Evolutionary conservation across 2,329 filamentous ascomycete species (phyloP).

Genomic region (Xylaria hypoxylon): DNA sequence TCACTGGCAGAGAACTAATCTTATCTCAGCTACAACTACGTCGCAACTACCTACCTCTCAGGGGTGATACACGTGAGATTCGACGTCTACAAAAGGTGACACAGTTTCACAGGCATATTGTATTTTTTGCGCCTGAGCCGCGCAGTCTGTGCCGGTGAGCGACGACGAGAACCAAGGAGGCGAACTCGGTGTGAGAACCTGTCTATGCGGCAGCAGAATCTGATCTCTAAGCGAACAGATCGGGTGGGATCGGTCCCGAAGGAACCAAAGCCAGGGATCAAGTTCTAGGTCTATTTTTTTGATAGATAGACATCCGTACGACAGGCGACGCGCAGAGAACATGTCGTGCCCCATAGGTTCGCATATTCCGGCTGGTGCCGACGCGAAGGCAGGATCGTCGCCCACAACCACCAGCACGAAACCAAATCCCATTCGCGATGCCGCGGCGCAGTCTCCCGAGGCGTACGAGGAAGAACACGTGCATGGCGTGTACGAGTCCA

Average conservation of each 20-base stretch:
- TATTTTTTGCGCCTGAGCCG: constrained; percentile 16
- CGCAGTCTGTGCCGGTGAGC: constrained; percentile 16
- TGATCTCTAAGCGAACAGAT: constrained; percentile 8
- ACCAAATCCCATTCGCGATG: constrained; percentile 31
- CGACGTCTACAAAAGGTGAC: constrained; percentile 20
- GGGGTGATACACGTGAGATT: constrained; percentile 32
- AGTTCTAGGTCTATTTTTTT: constrained; percentile 1
- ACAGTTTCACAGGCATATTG: constrained; percentile 31
- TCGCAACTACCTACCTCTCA: background rate
- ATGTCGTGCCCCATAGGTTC: constrained; percentile 42
- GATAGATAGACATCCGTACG: constrained; percentile 13
- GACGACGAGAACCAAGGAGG: constrained; percentile 11
- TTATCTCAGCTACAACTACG: constrained; percentile 25
- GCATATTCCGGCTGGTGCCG: constrained; percentile 39
- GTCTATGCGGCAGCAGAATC: constrained; percentile 12
- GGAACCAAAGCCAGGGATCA: background rate
- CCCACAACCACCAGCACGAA: constrained; percentile 4
- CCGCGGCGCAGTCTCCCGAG: constrained; percentile 49
- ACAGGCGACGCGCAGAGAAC: constrained; percentile 18
- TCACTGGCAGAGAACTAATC: constrained; percentile 11
- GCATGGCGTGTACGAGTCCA: constrained; percentile 89
- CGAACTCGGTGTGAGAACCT: constrained; percentile 18
- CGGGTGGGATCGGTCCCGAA: constrained; percentile 3
- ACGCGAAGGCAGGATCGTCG: constrained; percentile 20
- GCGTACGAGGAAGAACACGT: constrained; percentile 88